These are phyloP conservation scores for Bruguiera parviflora DNA, from an alignment of 345 rosid genomes.

Conservation along the genomic window DNA sequence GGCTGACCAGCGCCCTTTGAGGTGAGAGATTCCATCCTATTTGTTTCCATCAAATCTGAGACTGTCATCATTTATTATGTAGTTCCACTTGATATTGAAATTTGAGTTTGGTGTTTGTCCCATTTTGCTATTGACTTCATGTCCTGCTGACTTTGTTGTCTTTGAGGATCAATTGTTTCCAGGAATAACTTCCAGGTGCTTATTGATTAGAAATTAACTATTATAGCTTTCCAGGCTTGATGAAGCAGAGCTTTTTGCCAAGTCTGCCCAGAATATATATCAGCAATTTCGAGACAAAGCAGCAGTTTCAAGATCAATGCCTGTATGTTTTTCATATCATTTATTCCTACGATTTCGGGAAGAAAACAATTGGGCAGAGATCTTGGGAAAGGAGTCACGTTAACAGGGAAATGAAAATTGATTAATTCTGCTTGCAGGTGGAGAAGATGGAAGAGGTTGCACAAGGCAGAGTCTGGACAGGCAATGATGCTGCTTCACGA, in stretches of 20 bases:
- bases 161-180: not conserved
- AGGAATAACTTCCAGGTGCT: not conserved
- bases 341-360: not conserved
- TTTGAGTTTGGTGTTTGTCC: not conserved
- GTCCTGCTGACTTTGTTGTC: not conserved
- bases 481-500: constrained; percentile 74
- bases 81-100: not conserved
- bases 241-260: constrained; percentile 85
- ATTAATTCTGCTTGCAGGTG: constrained; percentile 36
- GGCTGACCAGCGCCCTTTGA: constrained; percentile 83
- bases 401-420: not conserved
- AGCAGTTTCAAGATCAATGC: constrained; percentile 82
- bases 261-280: constrained; percentile 77
- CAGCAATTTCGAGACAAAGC: constrained; percentile 86
- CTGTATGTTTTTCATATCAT: constrained; percentile 40
- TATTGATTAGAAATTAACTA: constrained; percentile 3
- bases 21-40: constrained; percentile 42
- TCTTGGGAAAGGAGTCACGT: not conserved
- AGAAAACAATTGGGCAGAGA: not conserved
- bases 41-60: not conserved
- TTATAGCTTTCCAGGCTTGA: constrained; percentile 54
- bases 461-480: constrained; percentile 99
- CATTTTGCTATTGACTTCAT: not conserved
- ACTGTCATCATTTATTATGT: too few relatives aligned
- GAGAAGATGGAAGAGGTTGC: constrained; percentile 93